Evolutionary conservation across 768 basidiomycete species (phyloP).

Genomic region (Crassisporium funariophilum): DNA sequence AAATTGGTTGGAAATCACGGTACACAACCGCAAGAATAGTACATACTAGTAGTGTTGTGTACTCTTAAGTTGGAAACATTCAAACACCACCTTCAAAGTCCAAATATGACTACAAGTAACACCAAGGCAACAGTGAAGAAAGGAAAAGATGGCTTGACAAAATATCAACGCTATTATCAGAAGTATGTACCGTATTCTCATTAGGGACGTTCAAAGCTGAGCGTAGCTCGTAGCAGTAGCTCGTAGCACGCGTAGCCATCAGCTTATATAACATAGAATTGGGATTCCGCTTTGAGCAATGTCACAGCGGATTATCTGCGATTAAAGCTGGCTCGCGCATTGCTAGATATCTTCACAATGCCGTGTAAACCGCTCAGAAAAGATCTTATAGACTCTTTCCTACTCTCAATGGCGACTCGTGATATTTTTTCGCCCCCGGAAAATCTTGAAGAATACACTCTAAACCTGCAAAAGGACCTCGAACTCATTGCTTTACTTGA

Average conservation of each 20-base stretch:
- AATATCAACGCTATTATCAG: no score
- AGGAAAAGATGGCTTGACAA: no score
- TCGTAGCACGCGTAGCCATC: slow-evolving; percentile 11
- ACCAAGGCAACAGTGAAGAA: no score
- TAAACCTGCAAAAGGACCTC: background rate
- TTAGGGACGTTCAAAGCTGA: no score
- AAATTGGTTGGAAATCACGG: no score
- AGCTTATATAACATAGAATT: background rate
- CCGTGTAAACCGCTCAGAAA: background rate
- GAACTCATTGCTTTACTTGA: background rate
- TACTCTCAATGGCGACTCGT: background rate
- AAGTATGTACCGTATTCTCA: no score
- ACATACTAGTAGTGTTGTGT: no score
- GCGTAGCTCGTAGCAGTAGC: no score
- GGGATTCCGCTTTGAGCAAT: background rate
- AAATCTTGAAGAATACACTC: background rate
- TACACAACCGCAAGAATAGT: no score
- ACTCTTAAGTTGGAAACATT: no score
- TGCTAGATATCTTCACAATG: background rate
- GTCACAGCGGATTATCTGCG: background rate
- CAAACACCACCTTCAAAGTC: no score
- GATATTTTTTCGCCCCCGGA: background rate
- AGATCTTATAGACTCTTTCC: background rate
- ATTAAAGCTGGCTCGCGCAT: background rate
- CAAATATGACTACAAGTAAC: no score